A percentile compares a stretch with the other conserved stretches of the same genome.
phyloP scores from a whole-genome alignment of 768 basidiomycete species.

The Tubosaeta brunneosetosa region DNA sequence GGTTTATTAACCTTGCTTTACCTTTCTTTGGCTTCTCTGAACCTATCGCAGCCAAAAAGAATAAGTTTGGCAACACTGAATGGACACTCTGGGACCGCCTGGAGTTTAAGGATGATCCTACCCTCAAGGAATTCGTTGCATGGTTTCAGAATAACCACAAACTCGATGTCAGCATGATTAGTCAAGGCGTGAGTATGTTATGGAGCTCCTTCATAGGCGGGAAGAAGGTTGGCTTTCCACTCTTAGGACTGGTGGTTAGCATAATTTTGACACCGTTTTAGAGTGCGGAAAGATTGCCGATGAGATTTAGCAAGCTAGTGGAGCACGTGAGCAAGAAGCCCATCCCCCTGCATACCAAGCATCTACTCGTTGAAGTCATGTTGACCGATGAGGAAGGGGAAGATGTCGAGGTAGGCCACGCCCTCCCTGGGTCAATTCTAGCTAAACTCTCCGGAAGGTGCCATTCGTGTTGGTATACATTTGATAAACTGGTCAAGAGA shows the following conservation, averaged over 20 bases:
- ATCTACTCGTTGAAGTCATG: constrained; percentile 93
- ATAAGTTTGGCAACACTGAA: constrained; percentile 81
- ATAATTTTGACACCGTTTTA: constrained; percentile 28
- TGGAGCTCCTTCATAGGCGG: constrained; percentile 93
- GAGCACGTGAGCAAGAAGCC: constrained; percentile 95
- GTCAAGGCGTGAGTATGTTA: constrained; percentile 95
- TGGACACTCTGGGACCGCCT: constrained; percentile 99
- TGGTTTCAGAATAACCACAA: constrained; percentile 84
- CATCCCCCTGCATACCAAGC: constrained; percentile 74
- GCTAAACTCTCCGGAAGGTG: constrained; percentile 42
- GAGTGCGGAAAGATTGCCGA: constrained; percentile 82
- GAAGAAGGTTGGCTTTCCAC: constrained; percentile 65
- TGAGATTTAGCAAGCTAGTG: constrained; percentile 89
- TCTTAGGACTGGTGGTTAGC: not conserved
- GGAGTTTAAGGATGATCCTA: constrained; percentile 86
- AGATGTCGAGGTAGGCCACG: constrained; percentile 76
- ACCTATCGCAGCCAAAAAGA: constrained; percentile 84
- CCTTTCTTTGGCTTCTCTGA: constrained; percentile 99
- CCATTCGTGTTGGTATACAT: constrained; percentile 78
- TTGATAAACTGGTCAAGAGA: constrained; percentile 26
- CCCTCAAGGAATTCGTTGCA: constrained; percentile 75
- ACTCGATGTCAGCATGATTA: constrained; percentile 91
- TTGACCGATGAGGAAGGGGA: constrained; percentile 87
- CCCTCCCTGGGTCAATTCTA: not conserved
- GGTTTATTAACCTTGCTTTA: constrained; percentile 94